Evolutionary conservation across 164 flowering plant genomes (phyloP), one percentile per base, ranked within the genome.

Genomic region (Euptelea pleiosperma): DNA sequence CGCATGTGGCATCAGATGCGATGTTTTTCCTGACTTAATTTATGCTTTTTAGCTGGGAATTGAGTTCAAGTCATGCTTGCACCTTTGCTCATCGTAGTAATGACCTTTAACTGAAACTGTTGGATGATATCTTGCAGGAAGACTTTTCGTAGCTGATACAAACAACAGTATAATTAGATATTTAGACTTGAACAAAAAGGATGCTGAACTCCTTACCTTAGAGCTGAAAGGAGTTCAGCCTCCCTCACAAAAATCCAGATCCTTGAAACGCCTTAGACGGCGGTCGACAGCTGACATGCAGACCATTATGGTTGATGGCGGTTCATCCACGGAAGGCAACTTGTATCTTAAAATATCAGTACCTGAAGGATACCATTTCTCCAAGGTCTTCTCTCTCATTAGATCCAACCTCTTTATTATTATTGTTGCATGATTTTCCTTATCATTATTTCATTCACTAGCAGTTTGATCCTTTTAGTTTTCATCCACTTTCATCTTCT

Each of bases 221-320:
- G 97, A 89, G 66, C 78, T 92, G 52, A 89, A 89, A 75, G 96
- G 93, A 56, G 91, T 92, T 57, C 84, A 77, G 71, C 85, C 93
- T 63, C 96, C 96, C 11, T 58, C 73, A 26, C 71, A 75, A 52
- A 89, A 83, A 75, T 58, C 86, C 18, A 84, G 62, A 71, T 76
- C 96, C 55, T 59, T 81, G 71, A 87, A 74, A 69, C 97, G 97
- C 45, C 89, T 89, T 7, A 75, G 92, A 65, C 77, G 85, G 66
- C 78, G 91, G 56, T 64, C 79, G 36, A 57, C 80, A 40, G 72
- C 83, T 60, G 89, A 87, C 52, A 69, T 82, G 36, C 67, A 73
- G 60, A 75, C 73, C 35, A 41, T 92, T 52, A 67, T 8, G 21
- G 70, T 83, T 51, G 69, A 80, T 63, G 85, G 90, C 24, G 69